Percentiles rank a stretch among this genome's conserved stretches.
Conservation (phyloP, 2,329 filamentous ascomycete genomes). For the Alternaria triticina region DNA sequence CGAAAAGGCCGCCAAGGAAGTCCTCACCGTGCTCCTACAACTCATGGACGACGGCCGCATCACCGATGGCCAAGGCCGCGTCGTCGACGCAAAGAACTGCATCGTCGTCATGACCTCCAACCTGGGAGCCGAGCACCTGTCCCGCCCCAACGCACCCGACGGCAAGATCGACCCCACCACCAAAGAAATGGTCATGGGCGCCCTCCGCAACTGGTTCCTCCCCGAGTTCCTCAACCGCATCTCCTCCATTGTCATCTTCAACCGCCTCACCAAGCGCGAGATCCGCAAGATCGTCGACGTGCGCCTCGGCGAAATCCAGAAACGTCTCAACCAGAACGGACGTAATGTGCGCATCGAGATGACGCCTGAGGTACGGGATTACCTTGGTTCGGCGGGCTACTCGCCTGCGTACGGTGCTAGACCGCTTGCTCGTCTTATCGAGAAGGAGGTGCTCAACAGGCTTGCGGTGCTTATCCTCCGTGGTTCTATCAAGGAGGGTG, state of each 20-base stretch:
- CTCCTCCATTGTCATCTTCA: slow-evolving; percentile 96
- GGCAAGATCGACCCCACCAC: slow-evolving; percentile 87
- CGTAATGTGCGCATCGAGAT: slow-evolving; percentile 87
- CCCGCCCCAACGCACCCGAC: slow-evolving; percentile 76
- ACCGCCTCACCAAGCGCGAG: slow-evolving; percentile 86
- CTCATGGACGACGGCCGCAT: slow-evolving; percentile 99
- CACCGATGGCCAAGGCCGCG: slow-evolving; percentile 93
- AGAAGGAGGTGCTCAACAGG: slow-evolving; percentile 95
- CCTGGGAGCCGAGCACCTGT: slow-evolving; percentile 91
- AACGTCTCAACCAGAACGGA: slow-evolving; percentile 82
- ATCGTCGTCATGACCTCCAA: slow-evolving; percentile 99
- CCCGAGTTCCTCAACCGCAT: slow-evolving; percentile 99
- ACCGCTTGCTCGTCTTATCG: slow-evolving; percentile 86
- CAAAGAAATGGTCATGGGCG: slow-evolving; percentile 85
- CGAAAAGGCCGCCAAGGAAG: slow-evolving; percentile 97
- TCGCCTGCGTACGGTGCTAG: slow-evolving; percentile 94
- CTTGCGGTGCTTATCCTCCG: slow-evolving; percentile 90
- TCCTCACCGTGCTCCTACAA: slow-evolving; percentile 95
- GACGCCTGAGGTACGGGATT: slow-evolving; percentile 86
- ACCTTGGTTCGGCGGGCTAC: slow-evolving; percentile 89
- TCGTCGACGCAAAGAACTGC: slow-evolving; percentile 95
- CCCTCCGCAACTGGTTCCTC: slow-evolving; percentile 93
- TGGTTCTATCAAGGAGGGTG: slow-evolving; percentile 83
- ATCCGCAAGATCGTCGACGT: slow-evolving; percentile 97
- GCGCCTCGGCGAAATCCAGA: slow-evolving; percentile 86